These are phyloP conservation scores for Boletus sp. DNA, from an alignment of 768 basidiomycete species.

Conservation along the genomic window DNA sequence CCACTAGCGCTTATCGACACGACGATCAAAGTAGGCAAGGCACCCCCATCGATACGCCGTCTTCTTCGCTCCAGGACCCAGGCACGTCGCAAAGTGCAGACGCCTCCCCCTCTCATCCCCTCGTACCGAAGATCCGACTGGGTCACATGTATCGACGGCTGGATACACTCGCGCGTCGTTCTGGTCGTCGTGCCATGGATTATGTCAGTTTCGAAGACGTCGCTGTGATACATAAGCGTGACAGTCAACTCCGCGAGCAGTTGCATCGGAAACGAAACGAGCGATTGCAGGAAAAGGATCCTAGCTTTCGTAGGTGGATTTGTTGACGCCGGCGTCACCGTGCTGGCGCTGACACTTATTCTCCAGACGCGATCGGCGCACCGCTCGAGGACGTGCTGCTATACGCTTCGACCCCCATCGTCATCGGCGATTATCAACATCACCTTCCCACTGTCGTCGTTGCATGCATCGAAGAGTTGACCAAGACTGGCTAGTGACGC, in stretches of 20 bases:
- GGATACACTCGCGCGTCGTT: constrained; percentile 23
- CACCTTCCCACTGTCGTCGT: constrained; percentile 38
- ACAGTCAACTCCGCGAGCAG: constrained; percentile 24
- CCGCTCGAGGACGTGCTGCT: constrained; percentile 33
- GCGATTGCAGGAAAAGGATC: constrained; percentile 19
- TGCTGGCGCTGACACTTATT: background rate
- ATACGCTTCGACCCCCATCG: constrained; percentile 31
- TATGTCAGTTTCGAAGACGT: constrained; percentile 26
- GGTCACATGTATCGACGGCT: constrained; percentile 25
- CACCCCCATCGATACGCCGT: background rate
- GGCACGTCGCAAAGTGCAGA: background rate
- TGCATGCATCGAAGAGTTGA: constrained; percentile 45
- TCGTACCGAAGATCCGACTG: constrained; percentile 18
- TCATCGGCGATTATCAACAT: constrained; percentile 37
- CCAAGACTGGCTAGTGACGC: constrained; percentile 36
- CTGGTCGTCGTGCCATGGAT: constrained; percentile 25
- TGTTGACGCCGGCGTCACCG: background rate
- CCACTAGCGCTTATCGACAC: constrained; percentile 2
- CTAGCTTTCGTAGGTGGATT: constrained; percentile 25
- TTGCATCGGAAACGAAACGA: constrained; percentile 18
- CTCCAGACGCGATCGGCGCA: constrained; percentile 36
- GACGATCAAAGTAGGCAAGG: constrained; percentile 5
- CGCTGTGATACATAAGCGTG: constrained; percentile 12
- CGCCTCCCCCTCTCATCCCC: background rate
- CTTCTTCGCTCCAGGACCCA: background rate